Evolutionary conservation across 1,284 basidiomycete species (phyloP).

Genomic region (Malassezia dermatis): DNA sequence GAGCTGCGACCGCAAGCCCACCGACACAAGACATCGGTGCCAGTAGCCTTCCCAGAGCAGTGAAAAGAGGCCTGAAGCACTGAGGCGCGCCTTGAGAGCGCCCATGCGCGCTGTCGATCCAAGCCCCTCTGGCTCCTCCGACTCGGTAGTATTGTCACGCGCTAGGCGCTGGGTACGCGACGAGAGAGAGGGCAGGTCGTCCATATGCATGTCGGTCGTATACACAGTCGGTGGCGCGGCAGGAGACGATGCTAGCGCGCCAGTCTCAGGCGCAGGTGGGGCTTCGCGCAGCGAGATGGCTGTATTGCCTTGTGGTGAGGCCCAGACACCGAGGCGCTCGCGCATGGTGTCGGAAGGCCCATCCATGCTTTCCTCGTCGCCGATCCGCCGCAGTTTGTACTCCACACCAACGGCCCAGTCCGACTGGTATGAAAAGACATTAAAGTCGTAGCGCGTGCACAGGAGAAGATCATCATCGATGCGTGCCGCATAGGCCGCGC

Average conservation of each 20-base stretch:
- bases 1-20: constrained; percentile 78
- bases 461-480: constrained; percentile 76
- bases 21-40: constrained; percentile 72
- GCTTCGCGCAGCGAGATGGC: constrained; percentile 16
- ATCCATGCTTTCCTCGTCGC: constrained; percentile 1
- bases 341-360: background rate
- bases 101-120: constrained; percentile 49
- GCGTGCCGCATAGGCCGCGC: constrained; percentile 77
- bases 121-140: background rate
- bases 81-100: constrained; percentile 76
- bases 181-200: background rate
- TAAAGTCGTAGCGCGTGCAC: constrained; percentile 87
- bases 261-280: background rate
- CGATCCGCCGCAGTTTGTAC: constrained; percentile 28
- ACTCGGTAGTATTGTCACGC: background rate
- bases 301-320: background rate
- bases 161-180: background rate
- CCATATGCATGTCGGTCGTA: background rate
- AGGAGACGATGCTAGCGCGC: no score
- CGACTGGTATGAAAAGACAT: constrained; percentile 89
- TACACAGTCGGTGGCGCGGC: background rate
- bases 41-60: constrained; percentile 89
- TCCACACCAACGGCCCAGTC: constrained; percentile 69
- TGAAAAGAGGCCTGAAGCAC: constrained; percentile 63
- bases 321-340: constrained; percentile 6